Conservation (phyloP, 2,329 filamentous ascomycete species). For the Trichoderma harzianum region DNA sequence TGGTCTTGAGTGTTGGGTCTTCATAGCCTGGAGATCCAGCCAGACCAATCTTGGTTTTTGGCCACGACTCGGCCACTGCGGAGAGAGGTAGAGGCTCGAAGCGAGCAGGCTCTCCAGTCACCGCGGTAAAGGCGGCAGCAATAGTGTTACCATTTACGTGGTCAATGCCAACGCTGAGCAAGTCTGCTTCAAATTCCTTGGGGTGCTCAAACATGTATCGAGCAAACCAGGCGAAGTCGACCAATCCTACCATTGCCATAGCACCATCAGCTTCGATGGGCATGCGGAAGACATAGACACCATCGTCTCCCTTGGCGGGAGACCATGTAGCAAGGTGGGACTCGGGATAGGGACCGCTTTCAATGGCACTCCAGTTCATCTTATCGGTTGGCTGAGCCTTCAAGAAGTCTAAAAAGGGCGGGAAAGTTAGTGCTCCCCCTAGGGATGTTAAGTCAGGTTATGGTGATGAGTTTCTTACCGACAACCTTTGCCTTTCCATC, state of each 20-base stretch:
- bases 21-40: conserved; percentile 14
- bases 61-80: not conserved
- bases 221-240: conserved; percentile 16
- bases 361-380: conserved; percentile 11
- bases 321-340: conserved; percentile 7
- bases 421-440: not conserved
- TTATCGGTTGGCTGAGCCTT: conserved; percentile 1
- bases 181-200: conserved; percentile 16
- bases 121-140: conserved; percentile 14
- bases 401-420: not conserved
- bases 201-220: conserved; percentile 20
- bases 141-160: conserved; percentile 15
- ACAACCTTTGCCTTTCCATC: conserved; percentile 18
- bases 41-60: conserved; percentile 1
- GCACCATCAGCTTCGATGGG: not conserved
- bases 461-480: not conserved
- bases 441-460: accelerated
- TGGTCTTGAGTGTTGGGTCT: conserved; percentile 17
- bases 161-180: conserved; percentile 20
- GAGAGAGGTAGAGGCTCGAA: conserved; percentile 12
- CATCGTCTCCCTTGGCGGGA: not conserved
- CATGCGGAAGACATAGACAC: conserved; percentile 8
- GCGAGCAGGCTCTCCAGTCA: conserved; percentile 17
- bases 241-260: conserved; percentile 9
- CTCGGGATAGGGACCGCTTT: conserved; percentile 12